Base-by-base conservation (phyloP, 768 basidiomycete genomes). In the Chalciporus pseudorubinellus region DNA sequence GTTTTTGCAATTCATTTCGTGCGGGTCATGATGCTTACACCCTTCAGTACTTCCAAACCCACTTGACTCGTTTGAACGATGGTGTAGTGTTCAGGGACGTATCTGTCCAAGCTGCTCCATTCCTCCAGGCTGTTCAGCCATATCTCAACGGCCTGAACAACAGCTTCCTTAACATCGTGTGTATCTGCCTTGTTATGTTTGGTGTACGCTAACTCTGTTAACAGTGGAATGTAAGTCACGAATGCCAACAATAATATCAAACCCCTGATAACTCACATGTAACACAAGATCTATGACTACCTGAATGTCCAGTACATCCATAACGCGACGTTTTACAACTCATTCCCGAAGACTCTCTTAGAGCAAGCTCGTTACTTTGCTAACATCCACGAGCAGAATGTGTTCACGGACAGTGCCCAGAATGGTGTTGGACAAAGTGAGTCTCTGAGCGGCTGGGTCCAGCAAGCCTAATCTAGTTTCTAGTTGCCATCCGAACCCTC, bases 401-500 rank as follows among this genome's bases (percentile, higher is more conserved):
- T 92, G 56, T 94, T 92, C 72, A 82, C 84, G 1, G 82, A 82
- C 55, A 62, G 64, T 0, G 66, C 74, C 7, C 81, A 78, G 58
- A 72, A 69, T 48, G 83, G 83, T 48, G 74, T 94, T 59, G 89
- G 88, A 3, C 88, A 92, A 72, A 82, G 89, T 89, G 54, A 31
- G 86, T 78, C 12, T 43, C 33, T 26, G 29, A 31, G 29, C 16
- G 4, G 14, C 22, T 0, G 0, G 9, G 18, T 26, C 16, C 4
- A 7, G 12, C 29, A 12, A 31, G 12, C 10, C 26, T 3, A 22
- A 46, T n/a, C 6, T n/a, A n/a, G n/a, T 5, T 26, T 53, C 38
- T 58, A 92, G 90, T 95, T 55, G 86, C 89, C 47, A 88, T 89
- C 12, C 85, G 87, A 56, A 87, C 89, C 11, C 70, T 91, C 53